Percentiles rank a stretch among this genome's conserved stretches.
Conservation (phyloP, 331 rosid species). For the Cucumis variabilis region DNA sequence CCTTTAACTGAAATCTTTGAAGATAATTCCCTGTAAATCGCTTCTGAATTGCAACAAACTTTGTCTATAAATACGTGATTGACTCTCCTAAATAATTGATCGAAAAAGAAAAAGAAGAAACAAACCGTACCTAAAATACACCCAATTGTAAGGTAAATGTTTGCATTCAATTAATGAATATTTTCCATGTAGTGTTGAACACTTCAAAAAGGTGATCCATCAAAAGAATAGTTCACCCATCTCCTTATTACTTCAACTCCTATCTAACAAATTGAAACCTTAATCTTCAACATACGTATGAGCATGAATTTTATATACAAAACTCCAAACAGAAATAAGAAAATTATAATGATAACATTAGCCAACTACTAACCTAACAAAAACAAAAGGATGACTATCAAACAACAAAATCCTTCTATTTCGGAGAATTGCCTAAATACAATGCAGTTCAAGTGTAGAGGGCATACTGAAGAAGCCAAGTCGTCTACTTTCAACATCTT, state of each 20-base stretch:
- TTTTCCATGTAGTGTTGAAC: too few relatives aligned
- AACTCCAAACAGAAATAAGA: background rate
- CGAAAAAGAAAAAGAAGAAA: too few relatives aligned
- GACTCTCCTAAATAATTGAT: too few relatives aligned
- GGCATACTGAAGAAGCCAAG: slow-evolving; percentile 97
- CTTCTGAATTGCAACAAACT: too few relatives aligned
- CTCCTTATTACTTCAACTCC: background rate
- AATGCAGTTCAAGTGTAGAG: background rate
- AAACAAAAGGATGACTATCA: background rate
- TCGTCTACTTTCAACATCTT: slow-evolving; percentile 96
- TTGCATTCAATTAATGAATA: too few relatives aligned
- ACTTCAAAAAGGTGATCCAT: too few relatives aligned
- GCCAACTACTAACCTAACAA: too few relatives aligned
- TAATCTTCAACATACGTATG: background rate
- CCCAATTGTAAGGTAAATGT: too few relatives aligned
- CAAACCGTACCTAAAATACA: too few relatives aligned
- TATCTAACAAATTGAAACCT: background rate
- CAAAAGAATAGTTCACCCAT: background rate
- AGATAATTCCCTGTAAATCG: too few relatives aligned
- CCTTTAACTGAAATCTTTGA: too few relatives aligned
- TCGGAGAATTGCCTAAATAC: slow-evolving; percentile 9
- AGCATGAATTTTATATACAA: background rate
- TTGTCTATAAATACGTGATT: too few relatives aligned
- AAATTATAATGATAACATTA: background rate
- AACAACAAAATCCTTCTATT: background rate